Percentiles rank a stretch among this genome's conserved stretches.
Evolutionary conservation across 257 asterid species (phyloP).

Genomic region (Fraxinus cuspidata): DNA sequence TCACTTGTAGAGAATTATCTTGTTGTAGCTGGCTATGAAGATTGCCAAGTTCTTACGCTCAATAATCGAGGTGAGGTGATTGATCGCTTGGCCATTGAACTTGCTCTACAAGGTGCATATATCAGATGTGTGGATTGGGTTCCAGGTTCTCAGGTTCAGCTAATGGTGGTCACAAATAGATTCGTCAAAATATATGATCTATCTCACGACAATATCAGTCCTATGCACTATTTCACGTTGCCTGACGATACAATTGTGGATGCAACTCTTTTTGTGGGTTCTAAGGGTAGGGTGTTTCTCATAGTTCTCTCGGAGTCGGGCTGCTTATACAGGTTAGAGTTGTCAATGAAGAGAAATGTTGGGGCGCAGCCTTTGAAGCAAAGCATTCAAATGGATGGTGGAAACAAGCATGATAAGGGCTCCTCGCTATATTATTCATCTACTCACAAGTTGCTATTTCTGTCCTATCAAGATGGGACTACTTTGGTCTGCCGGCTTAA

Average conservation of each 20-base stretch:
- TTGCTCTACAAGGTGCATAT: slow-evolving; percentile 97
- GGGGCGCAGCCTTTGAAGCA: slow-evolving; percentile 89
- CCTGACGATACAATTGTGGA: slow-evolving; percentile 78
- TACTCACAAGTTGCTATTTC: slow-evolving; percentile 79
- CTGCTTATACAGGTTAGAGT: slow-evolving; percentile 80
- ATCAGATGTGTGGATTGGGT: slow-evolving; percentile 93
- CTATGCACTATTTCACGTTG: slow-evolving; percentile 84
- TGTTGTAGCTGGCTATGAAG: slow-evolving; percentile 98
- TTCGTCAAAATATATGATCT: slow-evolving; percentile 92
- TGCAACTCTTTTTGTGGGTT: slow-evolving; percentile 75
- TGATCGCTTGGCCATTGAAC: slow-evolving; percentile 95
- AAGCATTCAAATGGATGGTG: slow-evolving; percentile 68
- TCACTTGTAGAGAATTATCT: slow-evolving; percentile 82
- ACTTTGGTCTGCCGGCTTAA: slow-evolving; percentile 80
- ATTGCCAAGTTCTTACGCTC: slow-evolving; percentile 94
- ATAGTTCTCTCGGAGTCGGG: slow-evolving; percentile 83
- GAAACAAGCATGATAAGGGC: slow-evolving; percentile 60
- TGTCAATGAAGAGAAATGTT: slow-evolving; percentile 74
- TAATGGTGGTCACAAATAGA: slow-evolving; percentile 91
- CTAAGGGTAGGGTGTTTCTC: slow-evolving; percentile 77
- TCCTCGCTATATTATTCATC: slow-evolving; percentile 74
- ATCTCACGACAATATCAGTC: slow-evolving; percentile 94
- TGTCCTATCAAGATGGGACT: slow-evolving; percentile 93
- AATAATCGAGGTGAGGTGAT: slow-evolving; percentile 97
- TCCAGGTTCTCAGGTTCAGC: slow-evolving; percentile 97